These are phyloP conservation scores for Apophysomyces ossiformis DNA, from an alignment of 371 early-diverging fungal species.

Conservation along the genomic window DNA sequence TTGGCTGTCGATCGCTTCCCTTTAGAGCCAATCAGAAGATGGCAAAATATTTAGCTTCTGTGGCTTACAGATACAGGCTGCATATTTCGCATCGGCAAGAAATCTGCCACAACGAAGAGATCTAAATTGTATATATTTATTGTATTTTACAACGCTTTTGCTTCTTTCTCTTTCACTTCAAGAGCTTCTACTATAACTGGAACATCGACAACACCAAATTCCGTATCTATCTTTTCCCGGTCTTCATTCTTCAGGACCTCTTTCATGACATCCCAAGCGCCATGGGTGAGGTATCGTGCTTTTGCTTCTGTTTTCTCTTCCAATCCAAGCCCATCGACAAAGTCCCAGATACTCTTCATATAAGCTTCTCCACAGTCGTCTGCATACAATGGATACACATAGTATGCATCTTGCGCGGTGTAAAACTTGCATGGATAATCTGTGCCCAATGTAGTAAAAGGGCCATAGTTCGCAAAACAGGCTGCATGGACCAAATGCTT, in stretches of 20 bases:
- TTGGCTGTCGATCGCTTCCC: background rate
- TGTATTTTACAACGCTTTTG: background rate
- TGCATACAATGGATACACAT: conserved; percentile 63
- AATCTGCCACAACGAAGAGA: no score
- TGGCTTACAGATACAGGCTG: background rate
- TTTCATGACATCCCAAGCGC: conserved; percentile 29
- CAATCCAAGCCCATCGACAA: conserved; percentile 51
- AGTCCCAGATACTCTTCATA: conserved; percentile 64
- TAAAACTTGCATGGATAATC: conserved; percentile 57
- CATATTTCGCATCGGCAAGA: no score
- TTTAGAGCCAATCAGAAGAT: background rate
- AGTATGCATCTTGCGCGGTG: conserved; percentile 48
- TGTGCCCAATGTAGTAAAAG: conserved; percentile 53
- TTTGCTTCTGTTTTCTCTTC: conserved; percentile 24
- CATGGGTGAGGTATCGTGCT: conserved; percentile 33
- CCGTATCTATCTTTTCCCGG: conserved; percentile 24
- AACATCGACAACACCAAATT: conserved; percentile 38
- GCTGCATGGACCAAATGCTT: conserved; percentile 49
- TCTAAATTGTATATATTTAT: background rate
- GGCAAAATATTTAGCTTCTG: background rate
- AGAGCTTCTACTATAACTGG: background rate
- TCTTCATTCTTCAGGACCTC: conserved; percentile 17
- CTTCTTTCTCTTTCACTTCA: background rate
- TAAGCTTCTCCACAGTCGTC: conserved; percentile 70
- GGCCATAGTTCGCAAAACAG: conserved; percentile 59